Percentiles rank a stretch among this genome's conserved stretches.
Conservation (phyloP, 2,329 filamentous ascomycete genomes). For the Fusarium torreyae region DNA sequence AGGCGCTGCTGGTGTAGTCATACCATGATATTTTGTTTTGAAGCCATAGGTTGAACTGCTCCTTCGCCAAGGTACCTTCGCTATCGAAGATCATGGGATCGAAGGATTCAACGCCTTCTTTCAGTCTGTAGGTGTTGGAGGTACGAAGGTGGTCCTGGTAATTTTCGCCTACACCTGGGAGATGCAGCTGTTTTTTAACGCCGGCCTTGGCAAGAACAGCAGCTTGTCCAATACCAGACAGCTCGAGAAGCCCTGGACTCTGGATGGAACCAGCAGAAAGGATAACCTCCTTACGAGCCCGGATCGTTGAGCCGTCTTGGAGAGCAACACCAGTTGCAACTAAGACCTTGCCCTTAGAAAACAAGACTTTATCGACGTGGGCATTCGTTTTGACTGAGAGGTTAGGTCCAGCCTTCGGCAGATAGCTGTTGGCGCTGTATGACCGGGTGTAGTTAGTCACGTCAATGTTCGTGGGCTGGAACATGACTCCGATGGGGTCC, state of each 20-base stretch:
- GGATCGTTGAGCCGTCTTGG: not conserved
- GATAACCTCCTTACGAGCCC: slow-evolving; percentile 7
- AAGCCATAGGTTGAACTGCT: slow-evolving; percentile 14
- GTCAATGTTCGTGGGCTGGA: slow-evolving; percentile 63
- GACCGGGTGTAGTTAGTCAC: slow-evolving; percentile 60
- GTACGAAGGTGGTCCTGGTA: slow-evolving; percentile 14
- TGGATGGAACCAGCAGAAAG: slow-evolving; percentile 17
- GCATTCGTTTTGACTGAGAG: slow-evolving; percentile 44
- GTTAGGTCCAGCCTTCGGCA: slow-evolving; percentile 57
- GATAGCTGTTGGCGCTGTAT: slow-evolving; percentile 62
- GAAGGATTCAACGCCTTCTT: slow-evolving; percentile 6
- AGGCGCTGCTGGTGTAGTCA: slow-evolving; percentile 14
- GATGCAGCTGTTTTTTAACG: not conserved
- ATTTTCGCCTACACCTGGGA: slow-evolving; percentile 4
- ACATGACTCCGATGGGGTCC: slow-evolving; percentile 61
- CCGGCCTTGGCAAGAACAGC: not conserved
- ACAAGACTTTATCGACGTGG: not conserved
- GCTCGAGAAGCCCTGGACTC: slow-evolving; percentile 1
- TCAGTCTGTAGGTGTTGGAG: slow-evolving; percentile 8
- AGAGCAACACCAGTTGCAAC: slow-evolving; percentile 1
- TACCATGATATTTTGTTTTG: slow-evolving; percentile 12
- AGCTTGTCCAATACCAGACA: slow-evolving; percentile 1
- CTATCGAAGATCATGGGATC: slow-evolving; percentile 1
- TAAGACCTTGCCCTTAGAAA: not conserved
- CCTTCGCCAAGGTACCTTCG: not conserved